phyloP scores from a whole-genome alignment of 2,329 filamentous ascomycete genomes.

The Colletotrichum gloeosporioides region DNA sequence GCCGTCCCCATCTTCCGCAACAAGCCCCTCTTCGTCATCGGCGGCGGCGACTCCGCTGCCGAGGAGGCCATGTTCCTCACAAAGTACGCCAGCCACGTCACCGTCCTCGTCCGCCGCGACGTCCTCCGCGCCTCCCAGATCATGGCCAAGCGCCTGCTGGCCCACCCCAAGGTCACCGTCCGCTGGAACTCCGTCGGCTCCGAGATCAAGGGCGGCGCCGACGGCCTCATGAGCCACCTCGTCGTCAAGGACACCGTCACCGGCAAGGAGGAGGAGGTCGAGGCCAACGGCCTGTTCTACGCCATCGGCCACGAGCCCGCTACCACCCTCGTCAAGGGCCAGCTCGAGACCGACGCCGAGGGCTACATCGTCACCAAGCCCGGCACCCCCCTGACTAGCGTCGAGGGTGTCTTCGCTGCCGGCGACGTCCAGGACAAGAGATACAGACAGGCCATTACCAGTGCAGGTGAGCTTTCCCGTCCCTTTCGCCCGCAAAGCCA shows the following conservation, averaged over 20 bases:
- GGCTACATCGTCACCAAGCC: slow-evolving; percentile 91
- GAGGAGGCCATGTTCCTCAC: slow-evolving; percentile 98
- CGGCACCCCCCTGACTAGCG: slow-evolving; percentile 85
- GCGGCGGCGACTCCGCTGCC: slow-evolving; percentile 94
- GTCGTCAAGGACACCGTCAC: slow-evolving; percentile 80
- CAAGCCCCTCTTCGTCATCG: slow-evolving; percentile 94
- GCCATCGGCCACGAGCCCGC: slow-evolving; percentile 97
- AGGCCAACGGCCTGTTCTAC: slow-evolving; percentile 95
- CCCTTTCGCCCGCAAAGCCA: neutral
- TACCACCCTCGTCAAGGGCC: slow-evolving; percentile 86
- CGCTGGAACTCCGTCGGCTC: slow-evolving; percentile 82
- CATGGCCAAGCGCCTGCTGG: slow-evolving; percentile 85
- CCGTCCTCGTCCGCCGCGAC: slow-evolving; percentile 88
- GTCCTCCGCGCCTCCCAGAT: slow-evolving; percentile 86
- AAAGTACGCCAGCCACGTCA: slow-evolving; percentile 96
- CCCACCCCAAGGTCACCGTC: slow-evolving; percentile 89
- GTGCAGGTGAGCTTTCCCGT: slow-evolving; percentile 74
- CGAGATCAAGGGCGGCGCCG: slow-evolving; percentile 85
- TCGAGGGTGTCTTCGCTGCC: slow-evolving; percentile 93
- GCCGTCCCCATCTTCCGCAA: slow-evolving; percentile 97
- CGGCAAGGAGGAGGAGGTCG: slow-evolving; percentile 80
- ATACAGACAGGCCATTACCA: slow-evolving; percentile 97
- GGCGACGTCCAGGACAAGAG: slow-evolving; percentile 99
- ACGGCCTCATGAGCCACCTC: slow-evolving; percentile 87
- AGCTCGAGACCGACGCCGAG: slow-evolving; percentile 86